Conservation (phyloP, 257 asterid species). For the Gardenia jasminoides region DNA sequence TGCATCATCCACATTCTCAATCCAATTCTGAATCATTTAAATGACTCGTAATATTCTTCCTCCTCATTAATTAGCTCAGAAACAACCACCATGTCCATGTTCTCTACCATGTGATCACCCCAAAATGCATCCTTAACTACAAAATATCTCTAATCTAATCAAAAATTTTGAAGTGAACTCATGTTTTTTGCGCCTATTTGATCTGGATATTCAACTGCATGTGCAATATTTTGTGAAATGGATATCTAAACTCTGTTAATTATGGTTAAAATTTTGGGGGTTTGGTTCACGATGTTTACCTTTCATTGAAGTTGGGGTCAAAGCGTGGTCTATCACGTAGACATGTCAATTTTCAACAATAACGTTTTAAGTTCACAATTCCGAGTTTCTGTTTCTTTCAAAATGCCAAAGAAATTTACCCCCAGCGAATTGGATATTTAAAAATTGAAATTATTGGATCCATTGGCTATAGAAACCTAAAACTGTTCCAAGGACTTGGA, state of each 20-base stretch:
- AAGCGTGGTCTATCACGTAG: neutral
- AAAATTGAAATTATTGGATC: neutral
- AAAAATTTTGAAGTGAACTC: neutral
- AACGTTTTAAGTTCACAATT: neutral
- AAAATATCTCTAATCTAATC: neutral
- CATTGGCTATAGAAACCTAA: neutral
- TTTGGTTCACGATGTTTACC: neutral
- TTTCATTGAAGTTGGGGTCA: neutral
- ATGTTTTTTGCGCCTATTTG: neutral
- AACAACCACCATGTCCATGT: slow-evolving; percentile 46
- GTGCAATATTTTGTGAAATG: neutral
- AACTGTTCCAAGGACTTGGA: neutral
- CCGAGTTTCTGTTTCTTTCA: neutral
- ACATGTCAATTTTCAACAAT: neutral
- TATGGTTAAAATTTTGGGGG: neutral
- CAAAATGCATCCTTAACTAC: slow-evolving; percentile 22
- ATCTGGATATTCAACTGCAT: neutral
- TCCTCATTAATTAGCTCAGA: slow-evolving; percentile 24
- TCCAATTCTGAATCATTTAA: slow-evolving; percentile 11
- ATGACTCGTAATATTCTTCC: neutral
- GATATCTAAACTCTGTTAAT: neutral
- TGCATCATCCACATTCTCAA: slow-evolving; percentile 15
- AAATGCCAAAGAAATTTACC: neutral
- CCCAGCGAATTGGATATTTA: neutral
- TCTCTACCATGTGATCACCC: slow-evolving; percentile 55